Evolutionary conservation across 805 yeast species (phyloP), one percentile per base, ranked within the genome.

Genomic region (Myxozyma sirexii): DNA sequence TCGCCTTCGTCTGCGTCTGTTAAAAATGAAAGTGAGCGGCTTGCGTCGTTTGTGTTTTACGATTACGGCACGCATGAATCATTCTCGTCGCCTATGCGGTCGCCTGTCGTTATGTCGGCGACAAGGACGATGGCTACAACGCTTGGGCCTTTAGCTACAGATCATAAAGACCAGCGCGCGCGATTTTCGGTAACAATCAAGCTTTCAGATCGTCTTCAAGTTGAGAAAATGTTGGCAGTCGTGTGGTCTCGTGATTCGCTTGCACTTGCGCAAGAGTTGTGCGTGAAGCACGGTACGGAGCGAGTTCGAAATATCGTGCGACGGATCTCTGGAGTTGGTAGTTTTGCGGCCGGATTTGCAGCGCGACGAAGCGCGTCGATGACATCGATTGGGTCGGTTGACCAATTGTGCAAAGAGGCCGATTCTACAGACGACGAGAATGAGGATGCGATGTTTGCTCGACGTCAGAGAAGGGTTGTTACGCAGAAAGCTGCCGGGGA

Each of bases 171-270:
- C 29, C 29, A 33, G 21, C 42, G 6, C 3, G 39, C 43, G 23
- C 53, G 35, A n/a, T 48, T 50, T 19, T n/a, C 23, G 2, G 54
- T 57, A n/a, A 60, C 51, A 19, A 37, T 60, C 17, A 60, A 60
- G 33, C 50, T 57, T 4, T 27, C 57, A 3, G 58, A 60, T 21
- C 19, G 64, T 13, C 13, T 60, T 4, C 47, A 33, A 37, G 44
- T 48, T 3, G 59, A 60, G 47, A 26, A 38, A 15, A 38, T 23
- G 21, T 57, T 51, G 13, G 50, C 42, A 10, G 17, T 17, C 12
- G 41, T 60, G 19, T 60, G 64, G 64, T 55, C 60, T 8, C 41
- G 49, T 10, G 57, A 38, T 8, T 27, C 26, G n/a, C 44, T 60
- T 19, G 50, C 62, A 13, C 29, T 50, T 7, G 63, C 57, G 35